Evolutionary conservation across 1,284 basidiomycete species (phyloP).

Genomic region (Malassezia psittaci): DNA sequence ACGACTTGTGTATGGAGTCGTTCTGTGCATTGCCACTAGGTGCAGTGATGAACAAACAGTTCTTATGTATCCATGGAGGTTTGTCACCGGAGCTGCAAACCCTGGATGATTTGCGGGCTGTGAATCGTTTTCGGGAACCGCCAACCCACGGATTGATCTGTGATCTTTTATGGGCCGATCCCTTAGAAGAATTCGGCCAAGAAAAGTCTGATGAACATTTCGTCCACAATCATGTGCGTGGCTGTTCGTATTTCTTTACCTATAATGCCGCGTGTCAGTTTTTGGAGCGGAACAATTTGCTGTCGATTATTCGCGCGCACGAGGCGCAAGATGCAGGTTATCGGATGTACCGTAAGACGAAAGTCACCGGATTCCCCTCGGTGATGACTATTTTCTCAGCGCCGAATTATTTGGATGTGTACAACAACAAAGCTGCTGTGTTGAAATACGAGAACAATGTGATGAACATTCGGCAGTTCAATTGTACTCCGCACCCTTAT

Average conservation of each 20-base stretch:
- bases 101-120: conserved; percentile 67
- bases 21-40: conserved; percentile 85
- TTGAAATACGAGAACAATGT: conserved; percentile 94
- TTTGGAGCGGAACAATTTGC: conserved; percentile 79
- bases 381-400: conserved; percentile 96
- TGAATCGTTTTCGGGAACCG: conserved; percentile 88
- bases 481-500: conserved; percentile 87
- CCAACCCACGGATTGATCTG: conserved; percentile 90
- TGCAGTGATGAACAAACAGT: conserved; percentile 94
- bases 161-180: conserved; percentile 89
- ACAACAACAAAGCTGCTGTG: conserved; percentile 92
- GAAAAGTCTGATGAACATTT: conserved; percentile 79
- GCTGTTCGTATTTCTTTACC: conserved; percentile 95
- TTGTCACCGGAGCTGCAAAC: conserved; percentile 81
- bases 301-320: conserved; percentile 89
- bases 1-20: conserved; percentile 55
- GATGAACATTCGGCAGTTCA: conserved; percentile 88
- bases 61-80: conserved; percentile 87
- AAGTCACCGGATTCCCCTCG: conserved; percentile 76
- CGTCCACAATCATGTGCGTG: conserved; percentile 82
- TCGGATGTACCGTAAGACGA: conserved; percentile 93
- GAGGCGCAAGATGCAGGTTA: conserved; percentile 94
- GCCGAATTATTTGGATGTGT: conserved; percentile 85
- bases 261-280: conserved; percentile 83
- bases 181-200: conserved; percentile 81